phyloP scores from a whole-genome alignment of 2,329 filamentous ascomycete species.

The Stachybotrys chlorohalonatus region DNA sequence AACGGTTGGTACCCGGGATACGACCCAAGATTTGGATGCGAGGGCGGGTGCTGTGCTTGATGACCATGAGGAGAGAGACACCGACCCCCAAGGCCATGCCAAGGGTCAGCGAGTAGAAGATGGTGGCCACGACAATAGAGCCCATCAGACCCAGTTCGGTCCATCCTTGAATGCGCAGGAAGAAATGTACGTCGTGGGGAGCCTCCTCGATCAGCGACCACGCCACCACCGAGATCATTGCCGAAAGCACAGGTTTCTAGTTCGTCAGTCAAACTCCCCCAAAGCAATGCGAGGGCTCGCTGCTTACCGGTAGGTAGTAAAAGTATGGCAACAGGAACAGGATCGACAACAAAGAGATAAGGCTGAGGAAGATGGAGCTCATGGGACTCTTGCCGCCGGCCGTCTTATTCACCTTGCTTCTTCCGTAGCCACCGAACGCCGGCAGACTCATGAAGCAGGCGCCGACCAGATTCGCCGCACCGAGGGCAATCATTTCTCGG shows the following conservation, averaged over 20 bases:
- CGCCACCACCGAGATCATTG: slow-evolving; percentile 93
- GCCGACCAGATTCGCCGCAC: slow-evolving; percentile 82
- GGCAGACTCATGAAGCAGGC: slow-evolving; percentile 89
- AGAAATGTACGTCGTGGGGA: slow-evolving; percentile 86
- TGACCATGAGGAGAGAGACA: slow-evolving; percentile 79
- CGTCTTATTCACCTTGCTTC: slow-evolving; percentile 89
- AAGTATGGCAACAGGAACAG: slow-evolving; percentile 82
- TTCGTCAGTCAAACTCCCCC: not conserved
- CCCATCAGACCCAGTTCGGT: slow-evolving; percentile 80
- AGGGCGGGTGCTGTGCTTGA: slow-evolving; percentile 82
- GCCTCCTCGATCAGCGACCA: slow-evolving; percentile 93
- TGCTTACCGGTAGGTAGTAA: slow-evolving; percentile 80
- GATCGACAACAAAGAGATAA: slow-evolving; percentile 75
- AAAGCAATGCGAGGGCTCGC: not conserved
- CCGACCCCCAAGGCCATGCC: slow-evolving; percentile 93
- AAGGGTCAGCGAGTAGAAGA: slow-evolving; percentile 89
- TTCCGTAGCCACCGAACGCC: slow-evolving; percentile 89
- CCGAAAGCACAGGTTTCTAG: slow-evolving; percentile 84
- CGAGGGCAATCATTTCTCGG: slow-evolving; percentile 84
- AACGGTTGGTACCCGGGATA: slow-evolving; percentile 71
- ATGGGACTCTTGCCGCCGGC: slow-evolving; percentile 90
- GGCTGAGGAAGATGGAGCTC: slow-evolving; percentile 78
- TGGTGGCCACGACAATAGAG: slow-evolving; percentile 82
- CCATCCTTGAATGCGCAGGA: slow-evolving; percentile 76
- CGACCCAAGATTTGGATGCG: slow-evolving; percentile 94